Conservation (phyloP, 352 stramenopile genomes). For the Ophiocytium majus region DNA sequence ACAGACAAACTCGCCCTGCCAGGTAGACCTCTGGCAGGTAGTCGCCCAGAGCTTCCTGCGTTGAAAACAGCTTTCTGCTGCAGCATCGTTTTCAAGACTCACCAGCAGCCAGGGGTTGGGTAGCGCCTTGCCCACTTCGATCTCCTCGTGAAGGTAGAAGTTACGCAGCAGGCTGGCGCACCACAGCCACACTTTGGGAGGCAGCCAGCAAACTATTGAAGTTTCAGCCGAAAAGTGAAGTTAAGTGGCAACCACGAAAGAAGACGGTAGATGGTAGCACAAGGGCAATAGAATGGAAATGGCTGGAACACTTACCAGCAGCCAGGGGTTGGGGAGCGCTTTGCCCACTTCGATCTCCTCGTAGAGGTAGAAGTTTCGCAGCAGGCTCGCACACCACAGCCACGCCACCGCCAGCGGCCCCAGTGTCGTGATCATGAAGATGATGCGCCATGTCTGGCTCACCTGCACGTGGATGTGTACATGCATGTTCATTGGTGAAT, state of each 20-base stretch:
- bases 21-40: too few species aligned
- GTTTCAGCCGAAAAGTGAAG: too few species aligned
- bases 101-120: slow-evolving; percentile 18
- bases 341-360: slow-evolving; percentile 32
- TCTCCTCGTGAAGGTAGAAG: slow-evolving; percentile 46
- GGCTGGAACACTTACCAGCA: background rate
- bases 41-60: too few species aligned
- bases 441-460: slow-evolving; percentile 33
- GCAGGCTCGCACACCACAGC: slow-evolving; percentile 42
- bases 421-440: slow-evolving; percentile 27
- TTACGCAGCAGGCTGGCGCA: slow-evolving; percentile 45
- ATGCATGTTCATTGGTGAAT: too few species aligned
- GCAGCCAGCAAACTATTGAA: too few species aligned
- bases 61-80: too few species aligned
- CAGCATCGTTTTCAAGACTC: too few species aligned
- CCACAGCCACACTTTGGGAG: slow-evolving; percentile 45
- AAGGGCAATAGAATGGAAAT: too few species aligned
- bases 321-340: slow-evolving; percentile 10
- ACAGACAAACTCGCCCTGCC: too few species aligned
- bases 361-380: slow-evolving; percentile 49
- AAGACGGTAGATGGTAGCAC: too few species aligned
- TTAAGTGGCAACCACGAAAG: too few species aligned
- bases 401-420: slow-evolving; percentile 33
- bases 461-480: too few species aligned
- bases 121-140: slow-evolving; percentile 13